A percentile compares a stretch with the other conserved stretches of the same genome.
Conservation (phyloP, 2,329 filamentous ascomycete genomes). For the Claviceps humidiphila region DNA sequence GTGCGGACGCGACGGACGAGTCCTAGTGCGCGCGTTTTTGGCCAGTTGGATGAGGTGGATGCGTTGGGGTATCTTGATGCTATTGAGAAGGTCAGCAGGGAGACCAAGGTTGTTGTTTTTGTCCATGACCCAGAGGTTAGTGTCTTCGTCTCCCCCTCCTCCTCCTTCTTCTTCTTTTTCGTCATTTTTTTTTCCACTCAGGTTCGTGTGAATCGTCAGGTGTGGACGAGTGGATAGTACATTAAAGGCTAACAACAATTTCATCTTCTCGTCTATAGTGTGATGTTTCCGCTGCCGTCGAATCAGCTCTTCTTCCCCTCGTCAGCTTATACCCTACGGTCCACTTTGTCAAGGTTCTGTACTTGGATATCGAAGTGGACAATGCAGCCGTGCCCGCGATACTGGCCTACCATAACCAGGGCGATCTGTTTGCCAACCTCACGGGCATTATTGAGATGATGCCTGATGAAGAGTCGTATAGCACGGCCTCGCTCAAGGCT, state of each 20-base stretch:
- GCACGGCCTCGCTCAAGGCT: constrained; percentile 36
- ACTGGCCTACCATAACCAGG: constrained; percentile 73
- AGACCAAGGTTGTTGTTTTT: constrained; percentile 82
- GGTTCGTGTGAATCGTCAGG: background rate
- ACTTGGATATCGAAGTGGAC: constrained; percentile 89
- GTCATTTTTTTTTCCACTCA: constrained; percentile 3
- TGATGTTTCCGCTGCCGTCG: constrained; percentile 63
- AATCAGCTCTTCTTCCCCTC: constrained; percentile 62
- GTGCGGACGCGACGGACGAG: constrained; percentile 56
- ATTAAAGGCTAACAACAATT: background rate
- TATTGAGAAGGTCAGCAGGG: constrained; percentile 73
- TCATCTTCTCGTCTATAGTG: constrained; percentile 39
- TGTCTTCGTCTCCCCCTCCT: constrained; percentile 8
- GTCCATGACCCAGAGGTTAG: constrained; percentile 79
- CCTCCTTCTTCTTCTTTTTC: background rate
- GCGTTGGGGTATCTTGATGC: constrained; percentile 89
- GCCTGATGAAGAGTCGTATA: constrained; percentile 51
- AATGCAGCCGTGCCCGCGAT: constrained; percentile 76
- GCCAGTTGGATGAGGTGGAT: constrained; percentile 71
- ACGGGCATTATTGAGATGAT: constrained; percentile 81
- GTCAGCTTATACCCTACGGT: constrained; percentile 57
- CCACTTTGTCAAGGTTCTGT: constrained; percentile 84
- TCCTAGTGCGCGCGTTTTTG: constrained; percentile 66
- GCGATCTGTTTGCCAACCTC: constrained; percentile 81
- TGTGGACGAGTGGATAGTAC: too few species aligned